Base-by-base conservation (phyloP, 768 basidiomycete species). In the Collybia mongolica region DNA sequence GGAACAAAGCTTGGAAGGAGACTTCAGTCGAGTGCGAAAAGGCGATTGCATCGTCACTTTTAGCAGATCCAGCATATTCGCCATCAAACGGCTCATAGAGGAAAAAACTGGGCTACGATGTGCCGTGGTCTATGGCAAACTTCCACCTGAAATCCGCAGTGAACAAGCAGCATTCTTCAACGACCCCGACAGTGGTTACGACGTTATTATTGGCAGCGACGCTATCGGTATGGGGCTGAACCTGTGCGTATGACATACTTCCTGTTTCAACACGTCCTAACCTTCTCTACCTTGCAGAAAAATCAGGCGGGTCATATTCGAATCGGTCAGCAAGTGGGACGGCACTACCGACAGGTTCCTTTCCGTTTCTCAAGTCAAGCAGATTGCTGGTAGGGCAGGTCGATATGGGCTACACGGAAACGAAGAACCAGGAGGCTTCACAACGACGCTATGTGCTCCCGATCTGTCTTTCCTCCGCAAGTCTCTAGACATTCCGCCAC, bases 221-320 rank as follows among this genome's bases (percentile, higher is more conserved):
- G 93, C 94, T 0, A 86, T 98, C 43, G 94, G 97, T 1, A 95
- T 99, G 93, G 97, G 97, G 0, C 76, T 99, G 18, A 98, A 99
- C 63, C 69, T 99, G 97, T 98, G 65, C 39, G 89, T 72, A 3
- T 32, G 17, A 12, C 36, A n/a, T 47, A 48, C 49, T 32, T 7
- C 41, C 46, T 57, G 22, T 7, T 42, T 38, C 5, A 8, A 36
- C 2, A 38, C 35, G 40, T 23, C 41, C 37, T 28, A 52, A 35
- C 36, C n/a, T 7, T 37, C 35, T 18, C 11, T 11, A 29, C 17
- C n/a, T 7, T 39, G 2, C 60, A 98, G 95, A 29, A 94, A 93
- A 76, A 98, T 98, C 69, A 86, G 86, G n/a, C 65, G 65, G 2
- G 39, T 66, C 43, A 55, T 67, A 22, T 65, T 66, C 12, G 58